Conservation (phyloP, 768 basidiomycete genomes). For the Rhodotorula paludigena region DNA sequence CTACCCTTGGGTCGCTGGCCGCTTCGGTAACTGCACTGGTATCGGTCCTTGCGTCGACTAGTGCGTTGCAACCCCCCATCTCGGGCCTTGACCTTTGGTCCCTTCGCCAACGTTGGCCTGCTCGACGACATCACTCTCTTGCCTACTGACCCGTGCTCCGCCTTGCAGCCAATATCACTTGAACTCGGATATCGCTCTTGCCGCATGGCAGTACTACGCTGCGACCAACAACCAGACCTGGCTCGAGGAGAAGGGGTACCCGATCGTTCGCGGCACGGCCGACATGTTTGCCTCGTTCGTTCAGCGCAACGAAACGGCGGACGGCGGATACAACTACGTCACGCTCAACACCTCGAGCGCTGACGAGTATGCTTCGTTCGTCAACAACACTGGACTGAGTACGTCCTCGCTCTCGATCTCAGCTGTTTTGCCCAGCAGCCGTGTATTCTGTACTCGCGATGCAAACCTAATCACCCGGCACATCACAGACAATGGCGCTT, state of each 20-base stretch:
- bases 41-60: constrained; percentile 16
- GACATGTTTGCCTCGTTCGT: constrained; percentile 33
- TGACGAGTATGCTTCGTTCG: constrained; percentile 30
- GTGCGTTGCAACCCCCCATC: not conserved
- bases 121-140: not conserved
- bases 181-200: constrained; percentile 32
- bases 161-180: constrained; percentile 29
- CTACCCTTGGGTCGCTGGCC: constrained; percentile 28
- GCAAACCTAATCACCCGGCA: too few species aligned
- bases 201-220: constrained; percentile 22
- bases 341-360: constrained; percentile 27
- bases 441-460: too few species aligned
- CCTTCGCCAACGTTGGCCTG: not conserved
- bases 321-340: constrained; percentile 4
- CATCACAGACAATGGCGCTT: constrained; percentile 23
- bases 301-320: constrained; percentile 25
- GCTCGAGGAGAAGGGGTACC: constrained; percentile 33
- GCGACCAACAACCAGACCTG: constrained; percentile 25
- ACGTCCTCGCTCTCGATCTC: not conserved
- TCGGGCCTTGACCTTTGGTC: not conserved
- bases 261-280: constrained; percentile 18
- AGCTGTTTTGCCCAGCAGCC: not conserved
- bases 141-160: not conserved
- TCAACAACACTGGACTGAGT: constrained; percentile 19
- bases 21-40: constrained; percentile 33